These are phyloP conservation scores for Termitomyces sp. DNA, from an alignment of 768 basidiomycete species.

Conservation along the genomic window DNA sequence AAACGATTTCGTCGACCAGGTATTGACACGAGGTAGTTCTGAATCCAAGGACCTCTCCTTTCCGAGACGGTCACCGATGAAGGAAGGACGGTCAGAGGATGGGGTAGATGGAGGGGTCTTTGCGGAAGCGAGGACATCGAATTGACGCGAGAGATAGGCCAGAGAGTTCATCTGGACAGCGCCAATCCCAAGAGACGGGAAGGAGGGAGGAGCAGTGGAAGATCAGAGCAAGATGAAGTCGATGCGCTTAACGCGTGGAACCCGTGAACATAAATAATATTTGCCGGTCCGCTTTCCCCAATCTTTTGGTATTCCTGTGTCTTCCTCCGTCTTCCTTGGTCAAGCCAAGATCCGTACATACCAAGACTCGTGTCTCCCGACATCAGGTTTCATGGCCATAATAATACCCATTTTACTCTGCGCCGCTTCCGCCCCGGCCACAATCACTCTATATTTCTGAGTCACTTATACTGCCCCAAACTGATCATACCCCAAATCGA, in stretches of 20 bases:
- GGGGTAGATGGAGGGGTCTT: constrained; percentile 60
- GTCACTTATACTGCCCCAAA: not conserved
- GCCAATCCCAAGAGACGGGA: constrained; percentile 4
- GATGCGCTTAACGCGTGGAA: constrained; percentile 13
- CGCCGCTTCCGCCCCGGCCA: not conserved
- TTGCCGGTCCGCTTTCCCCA: constrained; percentile 15
- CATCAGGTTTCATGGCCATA: not conserved
- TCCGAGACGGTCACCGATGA: constrained; percentile 23
- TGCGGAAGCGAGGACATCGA: constrained; percentile 69
- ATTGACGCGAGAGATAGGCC: constrained; percentile 75
- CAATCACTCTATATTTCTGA: not conserved
- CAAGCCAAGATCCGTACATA: constrained; percentile 13
- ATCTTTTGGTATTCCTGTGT: not conserved
- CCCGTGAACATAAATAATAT: constrained; percentile 7
- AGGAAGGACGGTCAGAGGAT: constrained; percentile 31
- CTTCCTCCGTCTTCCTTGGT: not conserved
- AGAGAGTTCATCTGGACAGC: constrained; percentile 70
- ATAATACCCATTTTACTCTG: not conserved
- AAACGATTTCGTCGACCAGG: constrained; percentile 57
- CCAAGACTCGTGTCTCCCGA: constrained; percentile 6
- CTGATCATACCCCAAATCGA: not conserved
- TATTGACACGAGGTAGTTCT: constrained; percentile 46
- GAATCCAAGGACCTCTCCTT: constrained; percentile 22
- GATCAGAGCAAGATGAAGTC: constrained; percentile 13
- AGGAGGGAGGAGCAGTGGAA: constrained; percentile 1